phyloP scores from a whole-genome alignment of 768 basidiomycete species.

The Lactifluus hygrophoroides region DNA sequence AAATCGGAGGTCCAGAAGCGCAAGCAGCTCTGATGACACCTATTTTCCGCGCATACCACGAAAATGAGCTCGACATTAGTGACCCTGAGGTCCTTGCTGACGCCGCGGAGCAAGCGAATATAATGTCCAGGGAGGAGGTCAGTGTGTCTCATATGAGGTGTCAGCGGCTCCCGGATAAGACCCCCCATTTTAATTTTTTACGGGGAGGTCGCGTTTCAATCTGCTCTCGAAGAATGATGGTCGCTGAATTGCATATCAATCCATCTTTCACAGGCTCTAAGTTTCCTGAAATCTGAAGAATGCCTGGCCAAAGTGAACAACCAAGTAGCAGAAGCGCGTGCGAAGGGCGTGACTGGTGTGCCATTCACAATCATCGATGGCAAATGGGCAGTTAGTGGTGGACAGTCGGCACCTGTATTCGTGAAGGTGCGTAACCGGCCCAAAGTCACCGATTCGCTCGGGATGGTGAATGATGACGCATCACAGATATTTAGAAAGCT shows the following conservation, averaged over 20 bases:
- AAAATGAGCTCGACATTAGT: constrained; percentile 54
- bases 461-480: not conserved
- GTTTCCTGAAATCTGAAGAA: constrained; percentile 60
- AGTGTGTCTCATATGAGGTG: constrained; percentile 20
- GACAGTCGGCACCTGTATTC: constrained; percentile 63
- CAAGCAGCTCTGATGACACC: constrained; percentile 50
- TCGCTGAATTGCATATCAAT: not conserved
- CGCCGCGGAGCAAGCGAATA: constrained; percentile 43
- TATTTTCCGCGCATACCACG: constrained; percentile 60
- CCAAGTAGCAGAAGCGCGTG: constrained; percentile 53
- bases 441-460: not conserved
- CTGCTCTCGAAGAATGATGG: not conserved
- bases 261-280: constrained; percentile 41
- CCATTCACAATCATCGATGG: constrained; percentile 74
- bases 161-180: constrained; percentile 8
- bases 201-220: not conserved
- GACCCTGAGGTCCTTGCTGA: constrained; percentile 51
- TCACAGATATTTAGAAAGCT: constrained; percentile 20
- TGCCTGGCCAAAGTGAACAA: constrained; percentile 53
- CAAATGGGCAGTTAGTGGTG: constrained; percentile 70
- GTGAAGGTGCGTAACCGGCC: constrained; percentile 43
- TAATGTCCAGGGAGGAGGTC: constrained; percentile 58
- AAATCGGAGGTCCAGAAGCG: constrained; percentile 47
- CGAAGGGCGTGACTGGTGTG: constrained; percentile 66
- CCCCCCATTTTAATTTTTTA: not conserved